Conservation (phyloP, 2,329 filamentous ascomycete species). For the Gliomastix tumulicola region DNA sequence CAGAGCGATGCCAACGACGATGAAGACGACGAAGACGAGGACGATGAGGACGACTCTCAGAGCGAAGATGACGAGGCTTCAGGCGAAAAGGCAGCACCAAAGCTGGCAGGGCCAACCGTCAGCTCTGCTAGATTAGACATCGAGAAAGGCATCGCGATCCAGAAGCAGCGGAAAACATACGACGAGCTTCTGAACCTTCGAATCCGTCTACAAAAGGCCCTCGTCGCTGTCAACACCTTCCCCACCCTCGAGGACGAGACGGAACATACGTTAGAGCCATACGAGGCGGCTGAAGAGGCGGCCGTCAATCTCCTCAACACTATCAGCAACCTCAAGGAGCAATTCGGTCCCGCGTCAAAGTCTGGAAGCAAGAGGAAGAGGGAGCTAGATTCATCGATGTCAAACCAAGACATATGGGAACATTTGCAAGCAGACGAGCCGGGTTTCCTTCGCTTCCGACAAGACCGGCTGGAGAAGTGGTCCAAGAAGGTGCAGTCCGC, state of each 20-base stretch:
- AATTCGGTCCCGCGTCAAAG: slow-evolving; percentile 43
- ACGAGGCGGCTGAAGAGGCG: slow-evolving; percentile 73
- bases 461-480: slow-evolving; percentile 81
- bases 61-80: slow-evolving; percentile 18
- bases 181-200: slow-evolving; percentile 84
- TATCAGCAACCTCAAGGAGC: slow-evolving; percentile 62
- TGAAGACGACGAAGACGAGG: slow-evolving; percentile 21
- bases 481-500: slow-evolving; percentile 61
- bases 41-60: slow-evolving; percentile 23
- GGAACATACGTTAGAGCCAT: slow-evolving; percentile 38
- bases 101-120: too few species aligned
- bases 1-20: slow-evolving; percentile 23
- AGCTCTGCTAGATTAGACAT: slow-evolving; percentile 62
- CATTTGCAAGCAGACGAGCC: slow-evolving; percentile 62
- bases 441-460: slow-evolving; percentile 52
- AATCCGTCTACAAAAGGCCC: slow-evolving; percentile 87
- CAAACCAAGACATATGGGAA: slow-evolving; percentile 64
- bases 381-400: slow-evolving; percentile 42
- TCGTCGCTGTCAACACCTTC: slow-evolving; percentile 76
- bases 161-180: slow-evolving; percentile 77
- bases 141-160: slow-evolving; percentile 80
- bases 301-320: slow-evolving; percentile 81
- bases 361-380: slow-evolving; percentile 57
- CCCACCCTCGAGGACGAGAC: slow-evolving; percentile 34
- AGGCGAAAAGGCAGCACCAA: slow-evolving; percentile 20